Base-by-base conservation (phyloP, 768 basidiomycete genomes). In the Porpolomopsis calyptriformis region DNA sequence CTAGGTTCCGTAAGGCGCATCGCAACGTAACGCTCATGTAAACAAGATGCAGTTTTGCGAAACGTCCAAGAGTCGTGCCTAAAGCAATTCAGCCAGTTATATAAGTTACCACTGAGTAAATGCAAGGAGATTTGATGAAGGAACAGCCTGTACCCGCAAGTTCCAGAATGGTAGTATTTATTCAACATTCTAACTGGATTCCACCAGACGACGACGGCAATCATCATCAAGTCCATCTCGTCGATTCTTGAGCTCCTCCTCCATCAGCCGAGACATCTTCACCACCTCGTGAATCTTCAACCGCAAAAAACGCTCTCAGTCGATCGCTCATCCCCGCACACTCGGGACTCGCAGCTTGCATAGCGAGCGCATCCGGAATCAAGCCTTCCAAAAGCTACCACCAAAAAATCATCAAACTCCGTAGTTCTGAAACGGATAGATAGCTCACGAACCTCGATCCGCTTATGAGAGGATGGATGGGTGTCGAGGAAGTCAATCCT, bases 391-490 rank as follows among this genome's bases (percentile, higher is more conserved):
- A 64, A 49, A 66, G 60, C 80, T 80, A 16, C 31, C 18, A 45
- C 19, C 36, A 22, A 46, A 26, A 22, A 36, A 16, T 11, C 12
- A 47, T 36, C 18, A 11, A 11, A 25, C 12, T 12, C 33, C 12
- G 22, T 22, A 36, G 11, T 3, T 10, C 14, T 26, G n/a, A n/a
- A n/a, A n/a, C n/a, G n/a, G n/a, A n/a, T n/a, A n/a, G n/a, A n/a
- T 18, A 18, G 24, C 6, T 49, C 11, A 52, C 75, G 48, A 51
- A 85, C 88, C 69, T 81, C 70, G 48, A 88, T 77, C 18, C 92
- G 77, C 56, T 71, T 79, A 33, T 72, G 66, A 19, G 82, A 79
- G 4, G 79, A 70, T 0, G 93, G 93, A 62, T 97, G 93, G 0
- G 93, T 96, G 22, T 68, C 68, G 26, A 92, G 59, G 64, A 97